Percentiles rank a stretch among this genome's conserved stretches.
These are phyloP conservation scores for Thelonectria discophora DNA, from an alignment of 2,329 filamentous ascomycete species.

Conservation along the genomic window DNA sequence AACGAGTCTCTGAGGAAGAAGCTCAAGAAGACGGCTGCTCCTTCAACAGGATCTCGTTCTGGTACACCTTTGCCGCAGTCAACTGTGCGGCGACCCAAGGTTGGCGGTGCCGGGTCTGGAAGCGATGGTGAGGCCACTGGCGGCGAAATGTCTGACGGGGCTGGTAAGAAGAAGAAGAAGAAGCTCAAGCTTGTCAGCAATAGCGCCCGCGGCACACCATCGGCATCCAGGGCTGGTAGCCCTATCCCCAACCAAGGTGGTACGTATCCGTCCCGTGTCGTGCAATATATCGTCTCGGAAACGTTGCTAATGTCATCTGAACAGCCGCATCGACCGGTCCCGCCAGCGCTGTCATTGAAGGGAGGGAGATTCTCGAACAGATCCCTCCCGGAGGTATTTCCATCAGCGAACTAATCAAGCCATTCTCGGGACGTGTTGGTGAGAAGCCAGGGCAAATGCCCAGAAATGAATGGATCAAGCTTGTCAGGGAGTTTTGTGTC, in stretches of 20 bases:
- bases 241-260: constrained; percentile 57
- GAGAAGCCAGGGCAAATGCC: constrained; percentile 61
- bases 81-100: constrained; percentile 52
- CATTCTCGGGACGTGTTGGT: constrained; percentile 63
- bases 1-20: constrained; percentile 87
- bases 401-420: constrained; percentile 62
- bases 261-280: constrained; percentile 40
- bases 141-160: constrained; percentile 71
- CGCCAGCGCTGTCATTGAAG: constrained; percentile 51
- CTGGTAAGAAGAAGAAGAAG: constrained; percentile 61
- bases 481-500: constrained; percentile 65
- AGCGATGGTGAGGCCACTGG: constrained; percentile 79
- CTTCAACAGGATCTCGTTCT: constrained; percentile 62
- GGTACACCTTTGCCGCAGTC: constrained; percentile 61
- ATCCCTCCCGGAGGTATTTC: constrained; percentile 64
- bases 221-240: constrained; percentile 69
- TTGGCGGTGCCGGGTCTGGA: constrained; percentile 65
- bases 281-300: not conserved
- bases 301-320: constrained; percentile 23
- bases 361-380: constrained; percentile 63
- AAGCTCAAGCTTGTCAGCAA: constrained; percentile 62
- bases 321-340: constrained; percentile 48
- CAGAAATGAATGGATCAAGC: constrained; percentile 64
- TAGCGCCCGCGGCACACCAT: constrained; percentile 61
- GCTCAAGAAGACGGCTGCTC: constrained; percentile 69